phyloP scores from a whole-genome alignment of 805 yeast species.

The Novakomyces olei region DNA sequence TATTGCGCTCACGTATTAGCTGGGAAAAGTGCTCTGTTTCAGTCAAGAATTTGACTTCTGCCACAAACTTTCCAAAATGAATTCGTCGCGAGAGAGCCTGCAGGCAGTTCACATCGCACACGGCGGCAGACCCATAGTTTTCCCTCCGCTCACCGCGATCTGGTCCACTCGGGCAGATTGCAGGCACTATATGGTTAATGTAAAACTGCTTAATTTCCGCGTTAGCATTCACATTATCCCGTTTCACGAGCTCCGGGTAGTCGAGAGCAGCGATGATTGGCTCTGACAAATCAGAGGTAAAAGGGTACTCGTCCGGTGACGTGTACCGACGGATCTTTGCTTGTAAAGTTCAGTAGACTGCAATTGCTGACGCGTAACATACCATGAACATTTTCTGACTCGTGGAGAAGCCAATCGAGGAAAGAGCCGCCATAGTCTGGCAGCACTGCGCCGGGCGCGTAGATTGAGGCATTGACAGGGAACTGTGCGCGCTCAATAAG shows the following conservation, averaged over 20 bases:
- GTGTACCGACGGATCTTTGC: slow-evolving; percentile 72
- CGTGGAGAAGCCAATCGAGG: slow-evolving; percentile 63
- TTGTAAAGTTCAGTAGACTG: slow-evolving; percentile 6
- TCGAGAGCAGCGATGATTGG: slow-evolving; percentile 62
- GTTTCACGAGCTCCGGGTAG: slow-evolving; percentile 57
- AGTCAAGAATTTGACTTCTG: slow-evolving; percentile 69
- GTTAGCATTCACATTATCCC: slow-evolving; percentile 58
- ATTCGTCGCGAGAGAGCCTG: slow-evolving; percentile 80
- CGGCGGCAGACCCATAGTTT: slow-evolving; percentile 69
- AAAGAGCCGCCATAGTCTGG: slow-evolving; percentile 60
- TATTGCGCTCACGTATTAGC: slow-evolving; percentile 43
- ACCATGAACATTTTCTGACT: slow-evolving; percentile 46
- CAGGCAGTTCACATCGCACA: slow-evolving; percentile 64
- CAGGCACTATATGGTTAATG: slow-evolving; percentile 51
- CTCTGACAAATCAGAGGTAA: slow-evolving; percentile 40
- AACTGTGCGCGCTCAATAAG: slow-evolving; percentile 87
- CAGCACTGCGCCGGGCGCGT: slow-evolving; percentile 33
- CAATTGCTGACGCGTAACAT: slow-evolving; percentile 3
- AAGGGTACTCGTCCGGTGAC: slow-evolving; percentile 86
- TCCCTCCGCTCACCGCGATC: too few species aligned
- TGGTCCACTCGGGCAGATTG: slow-evolving; percentile 20
- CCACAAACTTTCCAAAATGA: slow-evolving; percentile 94
- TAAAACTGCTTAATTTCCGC: slow-evolving; percentile 43
- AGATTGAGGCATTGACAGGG: slow-evolving; percentile 50
- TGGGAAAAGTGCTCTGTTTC: slow-evolving; percentile 42